Evolutionary conservation across 257 asterid genomes (phyloP).

Genomic region (Petunia secreta): DNA sequence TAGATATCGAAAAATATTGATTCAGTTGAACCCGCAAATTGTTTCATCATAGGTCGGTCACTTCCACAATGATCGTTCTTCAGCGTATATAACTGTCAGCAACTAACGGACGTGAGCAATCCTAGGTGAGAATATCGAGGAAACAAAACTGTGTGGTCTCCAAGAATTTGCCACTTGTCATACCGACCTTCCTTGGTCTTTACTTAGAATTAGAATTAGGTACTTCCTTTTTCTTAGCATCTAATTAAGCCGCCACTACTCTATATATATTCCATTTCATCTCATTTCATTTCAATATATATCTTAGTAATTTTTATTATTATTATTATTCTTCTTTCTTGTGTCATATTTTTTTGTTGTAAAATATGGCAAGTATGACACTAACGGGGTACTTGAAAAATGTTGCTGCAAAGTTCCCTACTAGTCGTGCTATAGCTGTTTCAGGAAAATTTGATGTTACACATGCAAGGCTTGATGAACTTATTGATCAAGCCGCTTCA

Average conservation of each 20-base stretch:
- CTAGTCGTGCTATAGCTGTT: conserved; percentile 69
- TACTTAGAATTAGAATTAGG: not conserved
- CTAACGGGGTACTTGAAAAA: conserved; percentile 61
- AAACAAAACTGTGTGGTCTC: not conserved
- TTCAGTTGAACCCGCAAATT: too few relatives aligned
- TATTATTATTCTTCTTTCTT: not conserved
- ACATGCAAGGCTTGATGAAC: conserved; percentile 55
- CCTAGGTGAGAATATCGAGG: not conserved
- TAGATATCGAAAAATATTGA: too few relatives aligned
- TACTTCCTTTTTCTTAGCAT: not conserved
- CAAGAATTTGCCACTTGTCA: conserved; percentile 22
- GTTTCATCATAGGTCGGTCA: not conserved
- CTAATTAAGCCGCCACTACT: not conserved
- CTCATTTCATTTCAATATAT: not conserved
- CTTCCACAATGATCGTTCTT: not conserved
- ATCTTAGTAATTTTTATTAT: not conserved
- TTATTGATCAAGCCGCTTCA: conserved; percentile 76
- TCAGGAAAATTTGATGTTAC: conserved; percentile 74
- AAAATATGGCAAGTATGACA: conserved; percentile 34
- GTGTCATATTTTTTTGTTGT: not conserved
- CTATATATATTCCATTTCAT: conserved; percentile 6
- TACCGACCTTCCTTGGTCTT: not conserved
- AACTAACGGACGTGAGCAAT: not conserved
- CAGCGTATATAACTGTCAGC: not conserved
- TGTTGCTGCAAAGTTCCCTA: conserved; percentile 61